These are phyloP conservation scores for Cokeromyces recurvatus DNA, from an alignment of 371 early-diverging fungal species.

Conservation along the genomic window DNA sequence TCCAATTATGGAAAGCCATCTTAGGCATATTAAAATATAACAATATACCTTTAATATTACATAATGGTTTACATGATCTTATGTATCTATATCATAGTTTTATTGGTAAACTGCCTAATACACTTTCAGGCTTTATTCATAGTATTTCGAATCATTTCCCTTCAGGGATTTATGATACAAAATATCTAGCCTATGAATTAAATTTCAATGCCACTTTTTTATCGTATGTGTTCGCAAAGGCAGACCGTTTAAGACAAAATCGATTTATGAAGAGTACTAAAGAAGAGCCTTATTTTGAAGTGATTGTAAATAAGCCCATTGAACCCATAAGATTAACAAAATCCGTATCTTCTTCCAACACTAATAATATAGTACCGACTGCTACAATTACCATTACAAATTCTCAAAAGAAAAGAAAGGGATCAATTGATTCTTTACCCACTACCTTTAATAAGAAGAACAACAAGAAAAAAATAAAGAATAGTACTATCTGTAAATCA, in stretches of 20 bases:
- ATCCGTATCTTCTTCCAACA: too few species aligned
- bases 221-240: slow-evolving; percentile 77
- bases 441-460: neutral
- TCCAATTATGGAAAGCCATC: slow-evolving; percentile 32
- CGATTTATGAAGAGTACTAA: neutral
- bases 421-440: neutral
- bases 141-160: slow-evolving; percentile 76
- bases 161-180: slow-evolving; percentile 89
- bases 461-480: neutral
- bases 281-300: slow-evolving; percentile 6
- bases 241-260: slow-evolving; percentile 25
- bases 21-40: slow-evolving; percentile 16
- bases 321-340: too few species aligned
- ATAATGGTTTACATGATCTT: slow-evolving; percentile 90
- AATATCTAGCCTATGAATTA: slow-evolving; percentile 67
- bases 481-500: slow-evolving; percentile 49
- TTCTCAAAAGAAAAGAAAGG: neutral
- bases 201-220: slow-evolving; percentile 48
- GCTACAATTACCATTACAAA: neutral
- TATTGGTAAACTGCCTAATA: slow-evolving; percentile 67
- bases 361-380: neutral
- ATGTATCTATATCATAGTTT: slow-evolving; percentile 86
- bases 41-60: slow-evolving; percentile 68
- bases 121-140: slow-evolving; percentile 61
- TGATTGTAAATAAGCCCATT: slow-evolving; percentile 3